Conservation (phyloP, 2,329 filamentous ascomycete species). For the Nigrospora sphaerica region DNA sequence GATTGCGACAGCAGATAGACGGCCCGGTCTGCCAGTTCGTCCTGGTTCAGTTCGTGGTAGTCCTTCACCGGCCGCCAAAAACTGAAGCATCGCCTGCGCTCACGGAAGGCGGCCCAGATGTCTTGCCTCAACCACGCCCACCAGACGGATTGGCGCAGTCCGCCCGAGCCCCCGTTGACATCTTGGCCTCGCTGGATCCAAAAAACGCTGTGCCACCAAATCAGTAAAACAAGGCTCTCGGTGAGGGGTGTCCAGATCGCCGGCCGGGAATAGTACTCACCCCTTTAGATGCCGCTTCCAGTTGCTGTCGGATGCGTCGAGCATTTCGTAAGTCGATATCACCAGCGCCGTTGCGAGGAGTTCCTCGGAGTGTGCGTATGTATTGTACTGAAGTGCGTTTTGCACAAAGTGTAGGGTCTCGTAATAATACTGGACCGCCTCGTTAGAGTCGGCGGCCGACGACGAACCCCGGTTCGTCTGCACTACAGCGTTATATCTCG, state of each 20-base stretch:
- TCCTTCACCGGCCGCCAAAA: slow-evolving; percentile 49
- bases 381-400: slow-evolving; percentile 49
- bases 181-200: slow-evolving; percentile 58
- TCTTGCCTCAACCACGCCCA: slow-evolving; percentile 63
- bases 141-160: slow-evolving; percentile 52
- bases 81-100: slow-evolving; percentile 46
- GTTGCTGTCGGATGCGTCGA: slow-evolving; percentile 44
- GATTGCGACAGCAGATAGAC: slow-evolving; percentile 49
- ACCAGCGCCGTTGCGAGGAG: slow-evolving; percentile 56
- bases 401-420: slow-evolving; percentile 56
- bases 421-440: slow-evolving; percentile 49
- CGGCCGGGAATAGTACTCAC: too few species aligned
- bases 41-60: slow-evolving; percentile 37
- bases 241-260: too few species aligned
- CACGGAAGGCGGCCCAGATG: slow-evolving; percentile 56
- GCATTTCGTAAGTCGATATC: slow-evolving; percentile 60
- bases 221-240: too few species aligned
- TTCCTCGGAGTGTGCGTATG: slow-evolving; percentile 50
- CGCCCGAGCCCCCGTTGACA: slow-evolving; percentile 51
- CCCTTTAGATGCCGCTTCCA: slow-evolving; percentile 59
- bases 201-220: slow-evolving; percentile 33
- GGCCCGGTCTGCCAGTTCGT: slow-evolving; percentile 46
- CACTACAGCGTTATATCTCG: slow-evolving; percentile 31
- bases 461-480: slow-evolving; percentile 3
- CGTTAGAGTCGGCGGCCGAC: slow-evolving; percentile 19